These are phyloP conservation scores for Trifolium fragiferum DNA, from an alignment of 306 rosid genomes.

Conservation along the genomic window DNA sequence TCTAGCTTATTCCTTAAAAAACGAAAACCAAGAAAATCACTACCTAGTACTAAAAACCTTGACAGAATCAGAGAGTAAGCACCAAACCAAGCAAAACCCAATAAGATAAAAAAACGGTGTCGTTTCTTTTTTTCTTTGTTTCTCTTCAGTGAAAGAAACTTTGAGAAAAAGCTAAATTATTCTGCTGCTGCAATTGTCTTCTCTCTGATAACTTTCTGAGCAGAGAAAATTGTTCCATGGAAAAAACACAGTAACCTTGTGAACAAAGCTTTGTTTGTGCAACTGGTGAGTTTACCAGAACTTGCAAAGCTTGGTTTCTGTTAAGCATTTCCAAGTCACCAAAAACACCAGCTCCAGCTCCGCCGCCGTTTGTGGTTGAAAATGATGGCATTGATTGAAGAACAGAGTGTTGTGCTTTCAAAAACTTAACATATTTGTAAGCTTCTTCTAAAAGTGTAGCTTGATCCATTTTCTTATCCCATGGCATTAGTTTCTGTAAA, in stretches of 20 bases:
- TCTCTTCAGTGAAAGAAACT: slow-evolving; percentile 16
- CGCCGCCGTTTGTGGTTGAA: not conserved
- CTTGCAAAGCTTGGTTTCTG: slow-evolving; percentile 71
- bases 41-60: not conserved
- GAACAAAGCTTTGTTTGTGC: slow-evolving; percentile 71
- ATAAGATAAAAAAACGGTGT: not conserved
- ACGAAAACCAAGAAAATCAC: not conserved
- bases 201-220: slow-evolving; percentile 43
- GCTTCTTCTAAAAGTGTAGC: slow-evolving; percentile 71
- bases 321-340: slow-evolving; percentile 61
- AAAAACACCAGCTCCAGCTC: not conserved
- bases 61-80: not conserved
- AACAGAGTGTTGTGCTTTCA: slow-evolving; percentile 65
- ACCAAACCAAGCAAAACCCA: not conserved
- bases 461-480: slow-evolving; percentile 90
- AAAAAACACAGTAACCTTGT: slow-evolving; percentile 67
- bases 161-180: not conserved
- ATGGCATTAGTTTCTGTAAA: slow-evolving; percentile 77
- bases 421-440: slow-evolving; percentile 73
- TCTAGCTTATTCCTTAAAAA: not conserved
- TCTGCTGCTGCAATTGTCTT: slow-evolving; percentile 20
- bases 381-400: slow-evolving; percentile 72
- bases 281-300: slow-evolving; percentile 75
- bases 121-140: not conserved
- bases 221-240: slow-evolving; percentile 62